Evolutionary conservation across 345 rosid genomes (phyloP).

Genomic region (Boechera divaricarpa): DNA sequence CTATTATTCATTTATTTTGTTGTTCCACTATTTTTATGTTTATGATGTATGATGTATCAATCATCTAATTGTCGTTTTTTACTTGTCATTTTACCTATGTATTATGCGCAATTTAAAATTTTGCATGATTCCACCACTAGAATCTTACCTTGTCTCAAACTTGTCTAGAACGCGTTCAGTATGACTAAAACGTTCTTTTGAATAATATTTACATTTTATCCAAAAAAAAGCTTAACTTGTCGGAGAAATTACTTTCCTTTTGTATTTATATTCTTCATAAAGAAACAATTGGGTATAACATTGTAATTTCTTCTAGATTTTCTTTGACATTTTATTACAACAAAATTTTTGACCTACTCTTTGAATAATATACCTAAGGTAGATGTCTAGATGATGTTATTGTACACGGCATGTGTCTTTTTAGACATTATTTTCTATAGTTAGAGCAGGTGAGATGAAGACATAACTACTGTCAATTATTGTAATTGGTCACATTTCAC

Average conservation of each 20-base stretch:
- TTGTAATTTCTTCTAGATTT: neutral
- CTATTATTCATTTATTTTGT: neutral
- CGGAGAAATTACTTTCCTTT: neutral
- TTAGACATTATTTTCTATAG: conserved; percentile 25
- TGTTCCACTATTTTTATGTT: neutral
- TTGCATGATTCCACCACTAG: conserved; percentile 15
- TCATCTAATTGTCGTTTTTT: conserved; percentile 6
- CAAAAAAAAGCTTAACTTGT: conserved; percentile 4
- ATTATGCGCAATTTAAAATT: neutral
- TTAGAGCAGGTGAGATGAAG: conserved; percentile 43
- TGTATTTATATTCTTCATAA: conserved; percentile 4
- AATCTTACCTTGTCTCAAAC: conserved; percentile 9
- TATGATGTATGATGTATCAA: neutral
- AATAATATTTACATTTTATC: too few relatives aligned
- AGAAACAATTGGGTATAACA: neutral
- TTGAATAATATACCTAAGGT: conserved; percentile 39
- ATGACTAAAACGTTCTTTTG: too few relatives aligned
- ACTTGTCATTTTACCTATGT: conserved; percentile 18
- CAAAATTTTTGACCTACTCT: conserved; percentile 28
- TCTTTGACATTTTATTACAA: neutral
- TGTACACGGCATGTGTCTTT: conserved; percentile 40
- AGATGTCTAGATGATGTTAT: conserved; percentile 8
- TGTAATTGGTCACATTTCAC: conserved; percentile 33
- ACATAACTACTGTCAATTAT: conserved; percentile 39
- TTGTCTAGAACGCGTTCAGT: too few relatives aligned